phyloP scores from a whole-genome alignment of 2,329 filamentous ascomycete species.

The Diaporthe sp. region DNA sequence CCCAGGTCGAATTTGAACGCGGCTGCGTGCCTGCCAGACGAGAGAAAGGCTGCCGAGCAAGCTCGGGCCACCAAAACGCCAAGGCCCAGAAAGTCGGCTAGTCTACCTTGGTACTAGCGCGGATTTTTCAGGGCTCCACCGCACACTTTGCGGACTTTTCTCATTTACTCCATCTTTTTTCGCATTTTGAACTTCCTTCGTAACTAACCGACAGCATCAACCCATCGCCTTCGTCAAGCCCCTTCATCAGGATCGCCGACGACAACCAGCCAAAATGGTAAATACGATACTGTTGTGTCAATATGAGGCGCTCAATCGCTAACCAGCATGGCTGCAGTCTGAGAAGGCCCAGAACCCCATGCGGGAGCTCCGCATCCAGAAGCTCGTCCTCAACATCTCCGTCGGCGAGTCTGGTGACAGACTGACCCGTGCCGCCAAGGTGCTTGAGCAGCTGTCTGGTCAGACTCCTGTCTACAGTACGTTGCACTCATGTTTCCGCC shows the following conservation, averaged over 20 bases:
- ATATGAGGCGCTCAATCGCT: constrained; percentile 41
- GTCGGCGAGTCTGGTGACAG: constrained; percentile 99
- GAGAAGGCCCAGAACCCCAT: constrained; percentile 98
- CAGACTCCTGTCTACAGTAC: constrained; percentile 99
- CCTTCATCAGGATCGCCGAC: constrained; percentile 38
- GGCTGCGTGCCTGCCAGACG: constrained; percentile 27
- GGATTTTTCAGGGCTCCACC: constrained; percentile 37
- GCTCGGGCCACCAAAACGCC: constrained; percentile 42
- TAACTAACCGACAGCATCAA: constrained; percentile 35
- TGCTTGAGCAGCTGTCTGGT: constrained; percentile 99
- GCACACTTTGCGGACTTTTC: constrained; percentile 37
- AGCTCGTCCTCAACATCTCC: constrained; percentile 99
- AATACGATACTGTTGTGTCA: neutral
- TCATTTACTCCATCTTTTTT: constrained; percentile 31
- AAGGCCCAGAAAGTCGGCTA: constrained; percentile 27
- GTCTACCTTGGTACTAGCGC: constrained; percentile 40
- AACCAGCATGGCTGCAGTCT: constrained; percentile 62
- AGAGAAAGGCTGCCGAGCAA: constrained; percentile 34
- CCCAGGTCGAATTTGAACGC: constrained; percentile 41
- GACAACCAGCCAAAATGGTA: constrained; percentile 54
- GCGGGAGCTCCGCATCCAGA: constrained; percentile 99
- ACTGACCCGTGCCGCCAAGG: constrained; percentile 99
- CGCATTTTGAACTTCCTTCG: constrained; percentile 17
- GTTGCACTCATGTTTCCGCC: constrained; percentile 47
- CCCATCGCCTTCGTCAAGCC: constrained; percentile 37